Evolutionary conservation across 495 filamentous ascomycete genomes (phyloP), one percentile per base, ranked within the genome.

Genomic region (Terfezia boudieri): DNA sequence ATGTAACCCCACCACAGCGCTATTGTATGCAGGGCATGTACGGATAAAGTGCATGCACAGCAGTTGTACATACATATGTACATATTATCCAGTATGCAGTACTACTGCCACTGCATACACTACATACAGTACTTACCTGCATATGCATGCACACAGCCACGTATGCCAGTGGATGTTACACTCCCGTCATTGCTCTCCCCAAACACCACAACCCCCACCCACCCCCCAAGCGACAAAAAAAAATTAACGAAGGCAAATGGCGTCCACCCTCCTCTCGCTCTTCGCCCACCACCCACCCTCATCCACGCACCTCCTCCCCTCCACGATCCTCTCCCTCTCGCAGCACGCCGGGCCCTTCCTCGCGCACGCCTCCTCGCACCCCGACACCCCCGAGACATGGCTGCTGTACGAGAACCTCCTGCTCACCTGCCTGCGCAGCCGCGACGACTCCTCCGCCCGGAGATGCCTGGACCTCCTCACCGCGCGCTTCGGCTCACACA

Each of bases 331-430:
- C 52, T 71, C 72, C 55, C 72, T 86, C 41, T 83, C 90, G 10
- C 84, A 88, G 62, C 77, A 86, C 68, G 84, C 89, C 54, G 80
- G 84, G 1, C 58, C 65, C 26, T 72, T 90, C 57, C 75, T 94
- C 51, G 68, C 74, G 52, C 76, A 74, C 62, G 71, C 73, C 6
- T 65, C 72, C n/a, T 4, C 26, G 1, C 26, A 32, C 26, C 59
- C 72, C 36, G 86, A 93, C 61, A 78, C 79, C 1, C 73, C 81
- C 43, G 84, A 89, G 56, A 70, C 80, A 63, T 96, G 87, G 83
- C 71, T 73, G 4, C 72, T 69, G n/a, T 80, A 86, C 63, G 90
- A 96, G 67, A 85, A 89, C 64, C 75, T 94, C 26, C 67, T 95
- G 53, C 69, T 89, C 16, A 78, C 87, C 9, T 90, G 82, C 63